Base-by-base conservation (phyloP, 2,329 filamentous ascomycete species). In the Aureobasidium leucospermi region DNA sequence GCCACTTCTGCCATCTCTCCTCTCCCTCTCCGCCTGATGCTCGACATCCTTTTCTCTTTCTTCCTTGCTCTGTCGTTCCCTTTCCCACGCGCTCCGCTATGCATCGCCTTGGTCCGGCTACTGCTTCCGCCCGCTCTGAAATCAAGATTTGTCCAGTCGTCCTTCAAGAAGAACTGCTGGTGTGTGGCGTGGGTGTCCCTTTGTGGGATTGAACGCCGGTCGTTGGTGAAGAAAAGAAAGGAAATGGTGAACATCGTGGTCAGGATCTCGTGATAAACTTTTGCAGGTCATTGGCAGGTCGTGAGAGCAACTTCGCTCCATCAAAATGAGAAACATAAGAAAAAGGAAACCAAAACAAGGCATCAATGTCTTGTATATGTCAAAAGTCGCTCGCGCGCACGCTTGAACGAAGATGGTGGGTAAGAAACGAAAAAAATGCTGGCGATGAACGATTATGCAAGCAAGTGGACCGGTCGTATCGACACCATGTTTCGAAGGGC, bases 251-350 rank as follows among this genome's bases (percentile, higher is more conserved):
- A 36, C 45, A 59, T 42, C 38, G 38, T 52, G 57, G 57, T 59
- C 57, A 28, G 57, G 57, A 59, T 59, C 57, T 59, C 57, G 57
- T 59, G 45, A 59, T 59, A 49, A 59, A 58, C 46, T 47, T 51
- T 55, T 57, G 57, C 46, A 51, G 49, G 49, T 60, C 48, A 10
- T 55, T 47, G 48, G 41, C 28, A 46, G 49, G 58, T 60, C 58
- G 48, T 60, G 32, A 47, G 34, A 53, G 58, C 58, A 43, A 19
- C 19, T 41, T 41, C 23, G 58, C 58, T 48, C 58, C 48, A 46
- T 32, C 8, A 34, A 7, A 28, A 36, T 15, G 23, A 29, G 29
- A 11, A 15, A 34, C 1, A 36, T 23, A 48, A 36, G 38, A n/a
- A 49, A 51, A 57, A 31, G 28, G 23, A 31, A 49, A 28, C 28